These are phyloP conservation scores for Dactylis glomerata DNA, from an alignment of 176 grass and related monocot genomes.

Conservation along the genomic window DNA sequence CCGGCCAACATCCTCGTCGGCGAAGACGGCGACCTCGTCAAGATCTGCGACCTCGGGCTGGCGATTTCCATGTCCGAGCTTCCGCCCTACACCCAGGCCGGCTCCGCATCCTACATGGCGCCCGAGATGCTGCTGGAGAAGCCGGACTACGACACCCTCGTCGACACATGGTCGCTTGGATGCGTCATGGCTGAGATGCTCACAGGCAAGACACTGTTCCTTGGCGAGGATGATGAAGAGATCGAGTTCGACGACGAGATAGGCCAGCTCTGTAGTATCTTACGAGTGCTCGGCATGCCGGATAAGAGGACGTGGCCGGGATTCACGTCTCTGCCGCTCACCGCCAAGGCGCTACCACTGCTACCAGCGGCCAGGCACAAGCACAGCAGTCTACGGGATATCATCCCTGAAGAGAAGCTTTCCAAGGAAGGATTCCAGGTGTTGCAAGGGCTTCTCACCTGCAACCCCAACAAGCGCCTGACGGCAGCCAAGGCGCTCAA, in stretches of 20 bases:
- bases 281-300: background rate
- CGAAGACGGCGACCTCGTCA: no score
- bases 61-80: no score
- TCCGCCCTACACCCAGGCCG: no score
- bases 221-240: no score
- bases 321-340: background rate
- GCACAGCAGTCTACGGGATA: background rate
- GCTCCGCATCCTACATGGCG: no score
- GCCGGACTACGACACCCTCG: no score
- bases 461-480: background rate
- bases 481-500: background rate
- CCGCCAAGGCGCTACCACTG: background rate
- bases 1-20: no score
- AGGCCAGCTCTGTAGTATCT: conserved; percentile 8
- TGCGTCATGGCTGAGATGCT: no score
- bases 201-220: no score
- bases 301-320: background rate
- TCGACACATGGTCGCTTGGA: no score
- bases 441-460: background rate
- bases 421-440: conserved; percentile 15
- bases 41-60: no score
- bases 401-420: conserved; percentile 8
- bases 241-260: background rate
- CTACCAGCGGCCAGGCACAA: background rate
- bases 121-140: no score